phyloP scores from a whole-genome alignment of 164 flowering plant species.

The Aristolochia contorta region DNA sequence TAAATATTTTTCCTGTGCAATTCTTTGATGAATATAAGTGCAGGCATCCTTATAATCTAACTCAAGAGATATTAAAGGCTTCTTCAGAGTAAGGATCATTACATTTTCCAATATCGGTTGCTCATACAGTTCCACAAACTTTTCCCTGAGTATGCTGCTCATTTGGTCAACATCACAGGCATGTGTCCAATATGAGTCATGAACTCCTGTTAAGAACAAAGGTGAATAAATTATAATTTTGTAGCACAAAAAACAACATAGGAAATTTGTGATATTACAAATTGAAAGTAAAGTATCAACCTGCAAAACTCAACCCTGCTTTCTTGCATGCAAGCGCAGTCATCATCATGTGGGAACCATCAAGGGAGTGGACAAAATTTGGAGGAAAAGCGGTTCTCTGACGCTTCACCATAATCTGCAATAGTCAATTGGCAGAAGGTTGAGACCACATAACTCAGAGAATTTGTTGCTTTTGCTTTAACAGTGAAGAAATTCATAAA shows the following conservation, averaged over 20 bases:
- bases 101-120: slow-evolving; percentile 81
- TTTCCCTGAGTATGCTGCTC: slow-evolving; percentile 80
- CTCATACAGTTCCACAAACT: slow-evolving; percentile 90
- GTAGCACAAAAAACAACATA: not conserved
- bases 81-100: slow-evolving; percentile 11
- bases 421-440: not conserved
- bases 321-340: slow-evolving; percentile 93
- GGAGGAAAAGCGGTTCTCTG: slow-evolving; percentile 97
- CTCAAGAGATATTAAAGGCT: no score
- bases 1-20: no score
- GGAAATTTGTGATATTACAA: not conserved
- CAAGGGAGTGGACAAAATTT: slow-evolving; percentile 97
- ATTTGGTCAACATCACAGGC: slow-evolving; percentile 91
- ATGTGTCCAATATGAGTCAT: slow-evolving; percentile 99
- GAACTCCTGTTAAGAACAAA: slow-evolving; percentile 61
- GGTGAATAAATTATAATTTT: not conserved
- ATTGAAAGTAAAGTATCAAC: slow-evolving; percentile 19
- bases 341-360: slow-evolving; percentile 99
- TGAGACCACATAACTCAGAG: not conserved
- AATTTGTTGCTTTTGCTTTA: no score
- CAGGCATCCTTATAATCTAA: no score
- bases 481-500: not conserved
- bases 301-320: slow-evolving; percentile 93
- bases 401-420: slow-evolving; percentile 74
- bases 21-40: no score